Base-by-base conservation (phyloP, 1,139 yeast genomes). In the Suhomyces terraborum region DNA sequence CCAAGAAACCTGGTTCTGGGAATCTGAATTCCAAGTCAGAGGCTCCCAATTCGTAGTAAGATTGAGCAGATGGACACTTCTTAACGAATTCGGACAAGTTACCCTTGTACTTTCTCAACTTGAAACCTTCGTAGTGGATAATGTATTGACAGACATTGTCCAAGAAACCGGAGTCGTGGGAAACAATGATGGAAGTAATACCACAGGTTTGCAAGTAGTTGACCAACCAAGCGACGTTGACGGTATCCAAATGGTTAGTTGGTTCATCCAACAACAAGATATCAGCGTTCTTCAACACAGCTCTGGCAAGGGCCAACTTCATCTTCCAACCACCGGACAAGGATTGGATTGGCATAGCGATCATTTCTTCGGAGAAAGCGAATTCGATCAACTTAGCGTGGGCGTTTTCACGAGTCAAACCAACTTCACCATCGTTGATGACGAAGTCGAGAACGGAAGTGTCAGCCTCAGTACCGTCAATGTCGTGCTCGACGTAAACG, bases 1-100 rank as follows among this genome's bases (percentile, higher is more conserved):
- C 98, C 70, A 93, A 84, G 95, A 85, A 91, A 86, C 98, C 98
- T 73, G 98, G 98, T 76, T 86, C 97, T 70, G 98, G 98, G 97
- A 93, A 93, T 58, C 65, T 72, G 84, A 93, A 93, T 75, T 89
- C 95, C 64, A 88, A 75, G 65, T 88, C 97, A 56, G 98, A 91
- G 64, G 97, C 97, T 66, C 96, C 96, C 66, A 93, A 83, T 77
- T 93, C 98, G 79, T 89, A 89, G 85, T 93, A 93, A 61, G 98
- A 84, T 79, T 89, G 86, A 71, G 98, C 98, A 65, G 96, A 82
- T 75, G 98, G 98, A 67, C 95, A 95, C 80, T 87, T 87, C 87
- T 88, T 87, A 69, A 93, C 97, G 73, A 93, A 91, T 76, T 89
- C 98, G 58, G 97, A 82, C 69, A 93, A 83, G 87, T 93, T 93